Evolutionary conservation across 129 eudicot species (phyloP).

Genomic region (Flaveria brownii): DNA sequence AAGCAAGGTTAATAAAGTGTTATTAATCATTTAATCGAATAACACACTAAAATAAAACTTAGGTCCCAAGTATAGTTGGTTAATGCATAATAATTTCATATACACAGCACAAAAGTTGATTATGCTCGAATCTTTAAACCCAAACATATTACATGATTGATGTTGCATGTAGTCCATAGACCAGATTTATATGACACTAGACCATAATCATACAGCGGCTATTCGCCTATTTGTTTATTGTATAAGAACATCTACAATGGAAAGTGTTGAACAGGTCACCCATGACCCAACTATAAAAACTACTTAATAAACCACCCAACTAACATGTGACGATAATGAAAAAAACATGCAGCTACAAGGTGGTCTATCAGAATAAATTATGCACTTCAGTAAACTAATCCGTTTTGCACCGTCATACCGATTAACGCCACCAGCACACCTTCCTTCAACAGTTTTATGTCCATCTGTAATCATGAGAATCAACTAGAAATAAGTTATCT

Average conservation of each 20-base stretch:
- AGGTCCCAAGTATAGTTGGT: not conserved
- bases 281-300: not conserved
- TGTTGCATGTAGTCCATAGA: not conserved
- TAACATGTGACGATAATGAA: not conserved
- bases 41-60: slow-evolving; percentile 9
- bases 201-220: slow-evolving; percentile 5
- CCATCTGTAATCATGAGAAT: slow-evolving; percentile 60
- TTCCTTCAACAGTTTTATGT: slow-evolving; percentile 83
- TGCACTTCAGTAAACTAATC: slow-evolving; percentile 1
- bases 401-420: slow-evolving; percentile 40
- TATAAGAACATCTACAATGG: not conserved
- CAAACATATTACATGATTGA: slow-evolving; percentile 10
- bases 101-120: slow-evolving; percentile 4
- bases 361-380: not conserved
- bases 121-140: not conserved
- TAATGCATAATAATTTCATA: not conserved
- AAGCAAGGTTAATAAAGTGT: slow-evolving; percentile 17
- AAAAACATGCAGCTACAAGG: not conserved
- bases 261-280: not conserved
- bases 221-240: not conserved
- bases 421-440: slow-evolving; percentile 75
- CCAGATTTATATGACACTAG: slow-evolving; percentile 2
- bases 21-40: not conserved
- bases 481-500: slow-evolving; percentile 18
- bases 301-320: not conserved